Base-by-base conservation (phyloP, 2,329 filamentous ascomycete genomes). In the Fusarium sp. region DNA sequence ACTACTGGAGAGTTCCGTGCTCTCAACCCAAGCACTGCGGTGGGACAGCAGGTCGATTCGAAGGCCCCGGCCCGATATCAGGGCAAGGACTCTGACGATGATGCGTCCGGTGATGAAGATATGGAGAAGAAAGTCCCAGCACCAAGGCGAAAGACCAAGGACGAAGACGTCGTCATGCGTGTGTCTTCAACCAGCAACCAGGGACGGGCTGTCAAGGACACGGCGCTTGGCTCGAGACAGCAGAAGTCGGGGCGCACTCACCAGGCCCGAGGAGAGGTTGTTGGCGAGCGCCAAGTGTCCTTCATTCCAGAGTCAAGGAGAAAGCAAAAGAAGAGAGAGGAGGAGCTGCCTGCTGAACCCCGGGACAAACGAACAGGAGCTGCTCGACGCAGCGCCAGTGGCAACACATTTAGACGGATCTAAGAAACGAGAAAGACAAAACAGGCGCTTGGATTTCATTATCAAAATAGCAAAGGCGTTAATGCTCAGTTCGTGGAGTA, bases 11-110 rank as follows among this genome's bases (percentile, higher is more conserved):
- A 98, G 82, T 99, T 97, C 86, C 90, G 91, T 67, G 88, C 92
- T 51, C 91, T 97, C 83, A 99, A 99, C 81, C 94, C 96, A 9
- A 97, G 94, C 82, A 96, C 94, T 9, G 79, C 85, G n/a, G 80
- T 86, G 65, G 79, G 82, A 51, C 81, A 80, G n/a, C 76, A 77
- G 45, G 71, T 71, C 36, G 76, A 80, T 64, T 71, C 80, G 57
- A 79, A 88, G 75, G 80, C 79, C 51, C 79, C 80, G 18, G 77
- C 77, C 49, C 78, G 81, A 49, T 84, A 83, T 49, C 82, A 84
- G 64, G 82, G 78, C 58, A 82, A 81, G 70, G 83, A 84, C 57
- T 84, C 83, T 17, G 86, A 84, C 33, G 86, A 84, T 38, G 85
- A 85, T 20, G 85, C 86, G 55, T 84, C 84, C 45, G 85, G 81